Base-by-base conservation (phyloP, 371 early-diverging fungal genomes). In the Apophysomyces sp. region DNA sequence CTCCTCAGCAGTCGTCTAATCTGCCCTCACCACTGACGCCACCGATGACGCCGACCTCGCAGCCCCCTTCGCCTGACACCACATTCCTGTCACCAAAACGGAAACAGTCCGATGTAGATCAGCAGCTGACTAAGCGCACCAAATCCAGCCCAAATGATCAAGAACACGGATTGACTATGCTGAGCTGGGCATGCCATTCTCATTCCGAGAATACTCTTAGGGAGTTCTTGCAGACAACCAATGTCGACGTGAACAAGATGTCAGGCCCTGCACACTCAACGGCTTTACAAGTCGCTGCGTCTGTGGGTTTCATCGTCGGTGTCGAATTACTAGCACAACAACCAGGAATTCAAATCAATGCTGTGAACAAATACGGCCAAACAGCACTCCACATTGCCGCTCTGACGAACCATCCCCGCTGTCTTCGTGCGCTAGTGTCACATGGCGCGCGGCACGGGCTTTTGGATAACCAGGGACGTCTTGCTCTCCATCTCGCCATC, bases 231-330 rank as follows among this genome's bases (percentile, higher is more conserved):
- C 39, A 37, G 6, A 49, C 56, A 40, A 58, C 57, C 3, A 65
- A 76, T 51, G 60, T 75, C 28, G 68, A 77, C 27, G 59, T 68
- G 53, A 71, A 71, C 37, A 34, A 64, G 16, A 66, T 57, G 7
- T 65, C 67, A 44, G 49, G 49, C 11, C 49, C 49, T 8, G 65
- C 71, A 36, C 54, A 62, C 32, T 64, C 72, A 27, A 76, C 78
- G 1, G 77, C 76, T 2, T 41, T 81, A 3, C 82, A 81, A 26
- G 63, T 73, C 27, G 77, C 82, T 4, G 73, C 67, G 29, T 21
- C 68, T 27, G 51, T 62, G n/a, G 77, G 74, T 13, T 80, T 77
- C 52, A 27, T 34, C 8, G 32, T 56, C 27, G 80, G 76, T 18
- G 41, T 80, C 8, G 55, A 63, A 11, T 29, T 68, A 8, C 32